These are phyloP conservation scores for Aspergillus sp. DNA, from an alignment of 2,329 filamentous ascomycete genomes.

Conservation along the genomic window DNA sequence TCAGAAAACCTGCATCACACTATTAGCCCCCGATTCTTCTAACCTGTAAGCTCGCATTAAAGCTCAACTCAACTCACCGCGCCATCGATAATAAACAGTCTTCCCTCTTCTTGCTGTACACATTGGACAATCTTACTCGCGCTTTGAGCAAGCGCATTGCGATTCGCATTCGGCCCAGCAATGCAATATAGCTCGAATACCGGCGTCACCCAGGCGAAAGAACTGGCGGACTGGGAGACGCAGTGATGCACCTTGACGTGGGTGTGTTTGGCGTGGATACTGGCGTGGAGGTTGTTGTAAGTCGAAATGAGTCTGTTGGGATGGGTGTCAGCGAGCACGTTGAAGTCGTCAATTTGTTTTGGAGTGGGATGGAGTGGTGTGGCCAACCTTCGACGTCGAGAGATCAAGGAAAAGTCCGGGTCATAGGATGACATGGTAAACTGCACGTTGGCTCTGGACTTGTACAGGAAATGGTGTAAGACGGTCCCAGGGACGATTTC, in stretches of 20 bases:
- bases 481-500: slow-evolving; percentile 73
- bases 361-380: not conserved
- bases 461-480: slow-evolving; percentile 89
- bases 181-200: slow-evolving; percentile 92
- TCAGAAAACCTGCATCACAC: slow-evolving; percentile 14
- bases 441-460: slow-evolving; percentile 87
- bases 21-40: slow-evolving; percentile 3
- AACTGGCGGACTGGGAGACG: slow-evolving; percentile 63
- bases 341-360: too few species aligned
- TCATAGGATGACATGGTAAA: slow-evolving; percentile 82
- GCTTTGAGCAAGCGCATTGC: slow-evolving; percentile 64
- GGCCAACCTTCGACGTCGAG: slow-evolving; percentile 54
- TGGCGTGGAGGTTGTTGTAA: slow-evolving; percentile 76
- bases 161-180: slow-evolving; percentile 59
- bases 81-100: slow-evolving; percentile 95
- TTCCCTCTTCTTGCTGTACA: slow-evolving; percentile 83
- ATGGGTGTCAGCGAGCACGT: not conserved
- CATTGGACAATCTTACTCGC: slow-evolving; percentile 87
- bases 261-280: slow-evolving; percentile 73
- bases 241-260: slow-evolving; percentile 80
- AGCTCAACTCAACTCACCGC: slow-evolving; percentile 55
- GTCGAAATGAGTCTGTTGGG: slow-evolving; percentile 59
- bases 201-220: slow-evolving; percentile 83
- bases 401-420: slow-evolving; percentile 53
- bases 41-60: too few species aligned